phyloP scores from a whole-genome alignment of 1,284 basidiomycete species.

The Ustilago lituana region DNA sequence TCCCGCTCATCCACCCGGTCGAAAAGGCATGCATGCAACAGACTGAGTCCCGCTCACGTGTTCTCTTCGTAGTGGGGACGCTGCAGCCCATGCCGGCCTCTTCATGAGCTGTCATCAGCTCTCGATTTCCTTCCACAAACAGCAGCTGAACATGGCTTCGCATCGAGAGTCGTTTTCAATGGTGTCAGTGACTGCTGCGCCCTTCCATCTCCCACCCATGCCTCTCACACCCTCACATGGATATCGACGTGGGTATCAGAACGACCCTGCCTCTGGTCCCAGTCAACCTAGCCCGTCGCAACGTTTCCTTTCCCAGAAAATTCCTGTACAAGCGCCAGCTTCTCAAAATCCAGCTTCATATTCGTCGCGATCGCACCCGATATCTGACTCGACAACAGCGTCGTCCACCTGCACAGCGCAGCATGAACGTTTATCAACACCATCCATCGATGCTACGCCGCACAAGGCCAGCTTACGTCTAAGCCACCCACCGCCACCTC shows the following conservation, averaged over 20 bases:
- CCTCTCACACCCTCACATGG: slow-evolving; percentile 6
- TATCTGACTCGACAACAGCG: background rate
- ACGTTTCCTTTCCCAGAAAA: slow-evolving; percentile 21
- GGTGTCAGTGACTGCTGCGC: slow-evolving; percentile 1
- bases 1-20: too few species aligned
- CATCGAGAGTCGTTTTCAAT: background rate
- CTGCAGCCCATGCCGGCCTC: too few species aligned
- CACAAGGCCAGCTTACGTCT: slow-evolving; percentile 18
- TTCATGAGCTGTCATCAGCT: background rate
- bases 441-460: slow-evolving; percentile 1
- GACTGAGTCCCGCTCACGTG: too few species aligned
- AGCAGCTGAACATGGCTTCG: background rate
- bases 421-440: background rate
- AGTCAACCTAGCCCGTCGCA: slow-evolving; percentile 15
- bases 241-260: slow-evolving; percentile 3
- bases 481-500: slow-evolving; percentile 38
- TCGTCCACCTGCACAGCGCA: background rate
- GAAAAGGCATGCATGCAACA: too few species aligned
- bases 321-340: slow-evolving; percentile 10
- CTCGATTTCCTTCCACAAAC: background rate
- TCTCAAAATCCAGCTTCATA: background rate
- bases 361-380: background rate
- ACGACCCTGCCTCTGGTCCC: background rate
- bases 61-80: too few species aligned
- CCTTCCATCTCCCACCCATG: slow-evolving; percentile 4